Evolutionary conservation across 2,329 filamentous ascomycete genomes (phyloP), one percentile per base, ranked within the genome.

Genomic region (Fusarium concolor): DNA sequence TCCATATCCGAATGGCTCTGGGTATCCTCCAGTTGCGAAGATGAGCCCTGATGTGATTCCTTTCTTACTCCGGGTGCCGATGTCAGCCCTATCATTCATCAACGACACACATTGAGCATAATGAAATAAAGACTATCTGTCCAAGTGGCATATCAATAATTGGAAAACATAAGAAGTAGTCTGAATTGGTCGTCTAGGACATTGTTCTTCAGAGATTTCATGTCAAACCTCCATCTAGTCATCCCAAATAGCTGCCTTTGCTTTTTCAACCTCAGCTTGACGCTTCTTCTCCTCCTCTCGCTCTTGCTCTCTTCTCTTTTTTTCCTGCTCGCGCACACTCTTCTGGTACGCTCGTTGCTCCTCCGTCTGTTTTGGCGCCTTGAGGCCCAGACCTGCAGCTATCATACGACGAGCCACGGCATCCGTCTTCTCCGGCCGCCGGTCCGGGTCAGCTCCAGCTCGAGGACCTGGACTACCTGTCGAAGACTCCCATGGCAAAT

Each of bases 331-430:
- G 73, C 90, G 89, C 63, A 96, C 83, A 2, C 92, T 90, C 70
- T 86, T 88, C 74, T 98, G 94, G 77, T 96, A 98, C 54, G 93
- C 92, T 72, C 86, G 87, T 84, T 97, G 92, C 80, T 97, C 94
- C 66, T 96, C 93, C 2, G 93, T 97, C 78, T 90, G 87, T 81
- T 88, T 91, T 31, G 93, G 93, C 33, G 90, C 89, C 74, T 90
- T 89, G 55, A 97, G 87, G 1, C 96, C 96, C 69, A 98, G 81
- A 1, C 92, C 94, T 5, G 92, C 92, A 1, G 93, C 94, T 77
- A 99, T 98, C 87, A 99, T 86, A 61, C 96, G 85, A 65, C 92
- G 88, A 7, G 96, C 96, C 38, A 97, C 93, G 1, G 94, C 93
- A 64, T 96, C 96, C 65, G 94, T 96, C 84, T 97, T 99, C 80